Percentiles rank a stretch among this genome's conserved stretches.
phyloP scores from a whole-genome alignment of 2,329 filamentous ascomycete species.

The Phyllosticta capitalensis region DNA sequence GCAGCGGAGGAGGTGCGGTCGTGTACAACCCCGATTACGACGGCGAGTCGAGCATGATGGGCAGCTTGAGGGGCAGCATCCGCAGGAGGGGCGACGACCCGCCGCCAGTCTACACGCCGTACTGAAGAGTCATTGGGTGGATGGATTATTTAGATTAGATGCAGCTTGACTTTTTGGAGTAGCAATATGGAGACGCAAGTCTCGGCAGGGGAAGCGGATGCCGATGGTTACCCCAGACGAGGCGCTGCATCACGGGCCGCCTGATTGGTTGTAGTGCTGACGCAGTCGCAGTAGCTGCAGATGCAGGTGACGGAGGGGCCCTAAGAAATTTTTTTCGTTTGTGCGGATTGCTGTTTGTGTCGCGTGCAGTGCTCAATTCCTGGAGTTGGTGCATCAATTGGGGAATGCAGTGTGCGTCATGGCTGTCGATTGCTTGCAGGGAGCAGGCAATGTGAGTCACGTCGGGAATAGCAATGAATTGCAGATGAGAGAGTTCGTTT shows the following conservation, averaged over 20 bases:
- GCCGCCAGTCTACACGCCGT: not conserved
- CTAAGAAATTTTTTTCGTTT: not conserved
- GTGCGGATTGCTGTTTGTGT: not conserved
- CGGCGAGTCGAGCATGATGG: constrained; percentile 3
- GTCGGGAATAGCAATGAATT: not conserved
- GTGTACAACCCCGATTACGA: not conserved
- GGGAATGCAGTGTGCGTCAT: not conserved
- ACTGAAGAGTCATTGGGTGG: not conserved
- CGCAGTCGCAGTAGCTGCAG: not conserved
- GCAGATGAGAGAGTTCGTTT: not conserved
- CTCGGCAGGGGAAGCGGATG: not conserved
- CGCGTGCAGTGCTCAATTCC: not conserved
- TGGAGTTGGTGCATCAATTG: no score
- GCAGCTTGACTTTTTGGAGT: no score
- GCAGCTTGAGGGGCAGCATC: not conserved
- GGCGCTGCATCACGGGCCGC: not conserved
- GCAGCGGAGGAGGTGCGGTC: not conserved
- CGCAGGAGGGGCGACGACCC: not conserved
- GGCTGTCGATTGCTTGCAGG: not conserved
- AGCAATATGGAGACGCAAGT: not conserved
- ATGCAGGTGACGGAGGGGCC: no score
- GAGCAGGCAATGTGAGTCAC: not conserved
- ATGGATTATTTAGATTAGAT: no score
- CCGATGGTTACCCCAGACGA: not conserved
- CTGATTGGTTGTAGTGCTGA: not conserved